Conservation (phyloP, 306 rosid species). For the Ormosia semicastrata region DNA sequence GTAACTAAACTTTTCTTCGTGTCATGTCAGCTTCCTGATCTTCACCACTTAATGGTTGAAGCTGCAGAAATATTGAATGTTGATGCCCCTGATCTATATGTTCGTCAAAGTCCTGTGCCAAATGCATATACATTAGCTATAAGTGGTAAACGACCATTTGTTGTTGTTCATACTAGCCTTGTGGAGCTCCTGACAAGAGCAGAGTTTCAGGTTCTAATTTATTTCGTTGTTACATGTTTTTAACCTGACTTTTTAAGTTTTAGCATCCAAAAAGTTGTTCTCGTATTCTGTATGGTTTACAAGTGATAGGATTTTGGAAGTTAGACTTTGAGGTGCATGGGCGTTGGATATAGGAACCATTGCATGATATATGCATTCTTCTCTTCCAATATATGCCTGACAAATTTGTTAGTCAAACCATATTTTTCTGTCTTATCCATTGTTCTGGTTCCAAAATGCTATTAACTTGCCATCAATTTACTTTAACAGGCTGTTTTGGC, state of each 20-base stretch:
- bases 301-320: constrained; percentile 2
- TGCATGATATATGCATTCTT: not conserved
- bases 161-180: constrained; percentile 90
- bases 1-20: not conserved
- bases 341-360: constrained; percentile 2
- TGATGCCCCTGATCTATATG: constrained; percentile 83
- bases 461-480: constrained; percentile 32
- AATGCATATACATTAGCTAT: constrained; percentile 97
- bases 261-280: not conserved
- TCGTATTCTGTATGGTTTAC: not conserved
- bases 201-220: constrained; percentile 77
- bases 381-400: not conserved
- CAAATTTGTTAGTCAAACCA: constrained; percentile 9
- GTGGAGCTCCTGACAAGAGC: constrained; percentile 89
- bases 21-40: constrained; percentile 74
- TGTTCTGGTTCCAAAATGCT: not conserved
- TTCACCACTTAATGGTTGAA: constrained; percentile 73
- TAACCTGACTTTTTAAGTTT: not conserved
- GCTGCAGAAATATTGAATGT: constrained; percentile 82
- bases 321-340: not conserved
- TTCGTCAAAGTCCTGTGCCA: constrained; percentile 96
- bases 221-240: constrained; percentile 3
- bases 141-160: constrained; percentile 88
- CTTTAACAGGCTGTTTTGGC: constrained; percentile 90
- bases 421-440: not conserved